These are phyloP conservation scores for Fimicolochytrium jonesii DNA, from an alignment of 192 early-diverging fungal genomes.

Conservation along the genomic window DNA sequence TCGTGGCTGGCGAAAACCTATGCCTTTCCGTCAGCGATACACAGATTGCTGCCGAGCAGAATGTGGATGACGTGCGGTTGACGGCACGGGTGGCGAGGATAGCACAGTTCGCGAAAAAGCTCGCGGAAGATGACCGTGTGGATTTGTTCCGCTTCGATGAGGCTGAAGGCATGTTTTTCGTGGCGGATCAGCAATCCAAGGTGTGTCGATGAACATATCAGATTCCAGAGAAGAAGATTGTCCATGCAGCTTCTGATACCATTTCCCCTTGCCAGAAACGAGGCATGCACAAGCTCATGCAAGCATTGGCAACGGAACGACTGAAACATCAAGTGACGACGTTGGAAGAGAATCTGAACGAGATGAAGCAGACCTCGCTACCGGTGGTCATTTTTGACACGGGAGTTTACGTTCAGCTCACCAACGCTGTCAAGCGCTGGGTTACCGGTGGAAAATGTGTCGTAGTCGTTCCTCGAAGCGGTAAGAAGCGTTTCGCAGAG, in stretches of 20 bases:
- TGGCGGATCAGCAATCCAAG: slow-evolving; percentile 28
- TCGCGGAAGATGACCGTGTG: slow-evolving; percentile 17
- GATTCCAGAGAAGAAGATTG: too few relatives aligned
- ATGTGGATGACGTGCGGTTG: too few relatives aligned
- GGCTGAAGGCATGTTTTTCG: slow-evolving; percentile 26
- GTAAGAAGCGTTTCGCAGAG: background rate
- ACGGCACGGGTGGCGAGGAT: slow-evolving; percentile 31
- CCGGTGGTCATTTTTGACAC: slow-evolving; percentile 25
- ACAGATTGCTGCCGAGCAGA: background rate
- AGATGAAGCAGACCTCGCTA: slow-evolving; percentile 14
- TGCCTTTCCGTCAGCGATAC: background rate
- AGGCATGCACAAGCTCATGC: slow-evolving; percentile 27
- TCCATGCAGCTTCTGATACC: too few relatives aligned
- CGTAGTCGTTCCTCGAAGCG: slow-evolving; percentile 30
- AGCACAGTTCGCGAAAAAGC: slow-evolving; percentile 18
- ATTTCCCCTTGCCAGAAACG: too few relatives aligned
- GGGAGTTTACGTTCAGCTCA: background rate
- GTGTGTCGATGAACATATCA: too few relatives aligned
- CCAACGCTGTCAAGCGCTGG: slow-evolving; percentile 25
- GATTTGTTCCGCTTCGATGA: slow-evolving; percentile 36
- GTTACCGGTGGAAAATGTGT: slow-evolving; percentile 24
- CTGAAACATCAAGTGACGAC: slow-evolving; percentile 37
- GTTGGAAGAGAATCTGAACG: slow-evolving; percentile 25
- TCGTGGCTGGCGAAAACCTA: too few relatives aligned
- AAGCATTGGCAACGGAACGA: slow-evolving; percentile 41